These are phyloP conservation scores for Trypanosoma caninum DNA, from an alignment of 208 protist species.

Conservation along the genomic window DNA sequence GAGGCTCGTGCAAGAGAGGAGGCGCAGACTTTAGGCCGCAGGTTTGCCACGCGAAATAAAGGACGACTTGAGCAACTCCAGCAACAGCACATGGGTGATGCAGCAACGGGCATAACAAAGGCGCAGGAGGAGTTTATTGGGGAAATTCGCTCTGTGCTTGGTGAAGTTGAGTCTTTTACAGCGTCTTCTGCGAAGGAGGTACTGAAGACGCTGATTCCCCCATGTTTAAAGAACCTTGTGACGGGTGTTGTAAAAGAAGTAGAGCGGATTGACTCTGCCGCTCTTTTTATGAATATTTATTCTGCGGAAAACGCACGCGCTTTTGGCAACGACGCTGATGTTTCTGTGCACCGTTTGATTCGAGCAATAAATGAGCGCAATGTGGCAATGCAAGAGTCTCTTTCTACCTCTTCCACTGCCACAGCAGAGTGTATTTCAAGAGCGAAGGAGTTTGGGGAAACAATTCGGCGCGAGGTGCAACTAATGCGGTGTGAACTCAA, in stretches of 20 bases:
- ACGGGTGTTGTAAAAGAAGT: conserved; percentile 59
- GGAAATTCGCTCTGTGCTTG: conserved; percentile 63
- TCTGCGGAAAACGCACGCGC: conserved; percentile 50
- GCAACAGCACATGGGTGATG: no score
- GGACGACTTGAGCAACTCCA: conserved; percentile 36
- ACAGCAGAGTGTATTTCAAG: conserved; percentile 5
- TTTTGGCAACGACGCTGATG: conserved; percentile 60
- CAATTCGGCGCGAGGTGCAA: conserved; percentile 36
- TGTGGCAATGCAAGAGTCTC: conserved; percentile 15
- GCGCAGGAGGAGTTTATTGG: conserved; percentile 58
- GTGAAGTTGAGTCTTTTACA: conserved; percentile 57
- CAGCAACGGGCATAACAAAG: conserved; percentile 10
- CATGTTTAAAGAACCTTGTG: conserved; percentile 65
- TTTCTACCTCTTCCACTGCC: conserved; percentile 1
- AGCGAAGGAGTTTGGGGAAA: conserved; percentile 28
- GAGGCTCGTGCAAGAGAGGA: conserved; percentile 63
- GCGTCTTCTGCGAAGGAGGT: conserved; percentile 42
- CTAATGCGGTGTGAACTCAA: conserved; percentile 48
- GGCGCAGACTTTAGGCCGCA: conserved; percentile 65
- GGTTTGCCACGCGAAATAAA: conserved; percentile 79
- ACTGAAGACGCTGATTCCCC: conserved; percentile 61
- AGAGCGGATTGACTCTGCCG: conserved; percentile 48
- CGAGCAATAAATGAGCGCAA: conserved; percentile 24
- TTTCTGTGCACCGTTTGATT: conserved; percentile 38
- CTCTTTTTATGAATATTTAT: conserved; percentile 39